Evolutionary conservation across 2,329 filamentous ascomycete species (phyloP), one percentile per base, ranked within the genome.

Genomic region (Diplocarpon rosae): DNA sequence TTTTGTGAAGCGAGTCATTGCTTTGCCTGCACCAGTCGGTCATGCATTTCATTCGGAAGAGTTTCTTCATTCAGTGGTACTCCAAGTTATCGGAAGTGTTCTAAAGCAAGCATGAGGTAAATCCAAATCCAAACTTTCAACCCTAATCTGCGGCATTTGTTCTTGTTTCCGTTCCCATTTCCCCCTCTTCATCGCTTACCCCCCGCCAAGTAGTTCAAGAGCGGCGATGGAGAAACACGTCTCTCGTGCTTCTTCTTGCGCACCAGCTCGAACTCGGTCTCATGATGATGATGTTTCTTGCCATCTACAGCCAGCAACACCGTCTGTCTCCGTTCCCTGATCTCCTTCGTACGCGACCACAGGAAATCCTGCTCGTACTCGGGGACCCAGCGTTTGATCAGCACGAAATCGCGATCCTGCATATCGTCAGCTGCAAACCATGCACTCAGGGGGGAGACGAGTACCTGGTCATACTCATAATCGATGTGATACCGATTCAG

Each of bases 301-400:
- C 42, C 47, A 37, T 59, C 56, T 16, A 57, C 51, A 2, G 48
- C 41, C 5, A 58, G 14, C 31, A 59, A 15, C 2, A 56, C 31
- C 9, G 49, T 48, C 29, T 48, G 35, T 42, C 59, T 48, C 12
- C 52, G 47, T 39, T 62, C 59, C 10, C 60, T 47, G 50, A 85
- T 61, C 35, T 71, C 66, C 49, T 71, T 71, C 2, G 83, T 86
- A 63, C 88, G 82, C 35, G 76, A 72, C 72, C 84, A 89, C 39
- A 87, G 72, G 45, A 77, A 67, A 47, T 85, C 75, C 57, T 86
- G 83, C 59, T 86, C 75, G 49, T 75, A 73, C 54, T 86, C 78
- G 3, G 76, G 74, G 41, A 88, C 77, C 76, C 77, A 85, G 45
- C 78, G 71, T 63, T 83, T 84, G 65, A 88, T 83, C 47, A 89